phyloP scores from a whole-genome alignment of 768 basidiomycete species.

The Coprinopsis marcescibilis region DNA sequence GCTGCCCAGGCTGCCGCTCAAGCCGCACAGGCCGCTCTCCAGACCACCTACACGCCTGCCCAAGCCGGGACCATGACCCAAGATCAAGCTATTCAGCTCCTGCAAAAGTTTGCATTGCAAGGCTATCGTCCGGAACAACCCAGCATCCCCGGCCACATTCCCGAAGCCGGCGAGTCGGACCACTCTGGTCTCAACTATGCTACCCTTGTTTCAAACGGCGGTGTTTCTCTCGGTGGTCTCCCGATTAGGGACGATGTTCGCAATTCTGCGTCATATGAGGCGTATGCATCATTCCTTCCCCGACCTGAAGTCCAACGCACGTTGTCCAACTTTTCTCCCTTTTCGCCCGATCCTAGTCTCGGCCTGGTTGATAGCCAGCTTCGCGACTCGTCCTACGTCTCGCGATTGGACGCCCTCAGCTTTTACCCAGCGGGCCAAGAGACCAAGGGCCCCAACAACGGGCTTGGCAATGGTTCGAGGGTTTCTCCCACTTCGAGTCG shows the following conservation, averaged over 20 bases:
- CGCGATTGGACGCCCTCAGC: no score
- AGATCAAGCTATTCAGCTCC: constrained; percentile 57
- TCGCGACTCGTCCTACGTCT: constrained; percentile 36
- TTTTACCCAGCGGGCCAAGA: constrained; percentile 45
- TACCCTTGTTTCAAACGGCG: constrained; percentile 3
- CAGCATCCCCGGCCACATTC: not conserved
- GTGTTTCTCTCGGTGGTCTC: constrained; percentile 3
- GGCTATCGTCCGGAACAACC: constrained; percentile 22
- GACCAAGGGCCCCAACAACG: constrained; percentile 15
- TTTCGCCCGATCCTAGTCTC: constrained; percentile 69
- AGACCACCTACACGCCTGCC: constrained; percentile 31
- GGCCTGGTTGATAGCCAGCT: constrained; percentile 26
- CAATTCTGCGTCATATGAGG: constrained; percentile 12
- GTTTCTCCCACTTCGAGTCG: constrained; percentile 40
- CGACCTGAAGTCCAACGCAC: constrained; percentile 32
- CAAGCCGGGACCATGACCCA: constrained; percentile 36
- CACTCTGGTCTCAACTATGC: constrained; percentile 8
- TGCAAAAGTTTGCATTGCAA: constrained; percentile 49
- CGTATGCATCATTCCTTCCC: constrained; percentile 17
- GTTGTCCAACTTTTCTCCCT: constrained; percentile 59
- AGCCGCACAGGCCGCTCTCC: constrained; percentile 68
- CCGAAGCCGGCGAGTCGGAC: constrained; percentile 9
- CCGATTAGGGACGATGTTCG: constrained; percentile 4
- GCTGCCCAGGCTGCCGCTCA: constrained; percentile 88
- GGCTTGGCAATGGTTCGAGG: constrained; percentile 21